Percentiles rank a stretch among this genome's conserved stretches.
These are phyloP conservation scores for Cystobasidium tubakii DNA, from an alignment of 768 basidiomycete species.

Conservation along the genomic window DNA sequence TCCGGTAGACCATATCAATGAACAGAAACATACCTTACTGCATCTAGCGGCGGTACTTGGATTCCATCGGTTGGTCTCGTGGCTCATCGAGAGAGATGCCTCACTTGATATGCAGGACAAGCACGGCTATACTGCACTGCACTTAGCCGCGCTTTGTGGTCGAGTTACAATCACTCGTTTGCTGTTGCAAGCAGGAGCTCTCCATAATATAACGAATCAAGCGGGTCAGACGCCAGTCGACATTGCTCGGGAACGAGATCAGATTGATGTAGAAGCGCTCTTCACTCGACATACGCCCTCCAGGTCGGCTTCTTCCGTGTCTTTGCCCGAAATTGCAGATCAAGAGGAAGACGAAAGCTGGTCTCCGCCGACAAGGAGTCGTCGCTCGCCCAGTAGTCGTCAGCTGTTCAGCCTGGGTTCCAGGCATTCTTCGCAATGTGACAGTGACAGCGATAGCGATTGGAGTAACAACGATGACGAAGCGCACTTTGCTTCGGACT, in stretches of 20 bases:
- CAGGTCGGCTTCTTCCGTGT: conserved; percentile 26
- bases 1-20: conserved; percentile 66
- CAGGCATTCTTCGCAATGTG: neutral
- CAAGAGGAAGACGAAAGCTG: neutral
- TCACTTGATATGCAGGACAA: conserved; percentile 78
- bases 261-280: conserved; percentile 48
- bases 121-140: conserved; percentile 83
- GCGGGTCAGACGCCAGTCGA: conserved; percentile 51
- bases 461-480: conserved; percentile 6
- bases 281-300: conserved; percentile 46
- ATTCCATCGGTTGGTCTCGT: conserved; percentile 63
- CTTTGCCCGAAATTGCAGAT: neutral
- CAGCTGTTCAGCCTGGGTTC: neutral
- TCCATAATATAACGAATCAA: conserved; percentile 50
- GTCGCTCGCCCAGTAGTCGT: neutral
- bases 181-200: conserved; percentile 74
- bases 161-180: conserved; percentile 62
- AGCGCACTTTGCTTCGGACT: neutral
- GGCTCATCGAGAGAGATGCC: conserved; percentile 65
- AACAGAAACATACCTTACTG: conserved; percentile 74
- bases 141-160: conserved; percentile 69
- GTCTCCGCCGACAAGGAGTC: neutral
- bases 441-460: conserved; percentile 2
- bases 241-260: conserved; percentile 49
- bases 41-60: conserved; percentile 79